Percentiles rank a stretch among this genome's conserved stretches.
phyloP scores from a whole-genome alignment of 2,329 filamentous ascomycete species.

The Diaporthe capsici region DNA sequence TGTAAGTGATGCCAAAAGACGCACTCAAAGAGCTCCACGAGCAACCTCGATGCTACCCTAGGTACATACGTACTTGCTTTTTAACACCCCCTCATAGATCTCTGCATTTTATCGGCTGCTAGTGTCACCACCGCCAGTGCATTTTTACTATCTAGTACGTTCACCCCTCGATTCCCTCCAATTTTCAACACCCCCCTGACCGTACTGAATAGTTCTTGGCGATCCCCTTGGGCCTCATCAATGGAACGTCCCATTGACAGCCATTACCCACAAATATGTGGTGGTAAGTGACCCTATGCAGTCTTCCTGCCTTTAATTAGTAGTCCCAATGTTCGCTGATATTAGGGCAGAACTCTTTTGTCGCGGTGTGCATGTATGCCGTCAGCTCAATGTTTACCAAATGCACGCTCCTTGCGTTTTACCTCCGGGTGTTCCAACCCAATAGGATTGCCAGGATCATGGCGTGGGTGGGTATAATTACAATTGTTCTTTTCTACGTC shows the following conservation, averaged over 20 bases:
- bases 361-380: constrained; percentile 17
- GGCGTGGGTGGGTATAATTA: not conserved
- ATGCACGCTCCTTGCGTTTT: constrained; percentile 26
- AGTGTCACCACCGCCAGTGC: constrained; percentile 29
- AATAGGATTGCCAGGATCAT: not conserved
- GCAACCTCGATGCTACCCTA: not conserved
- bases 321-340: not conserved
- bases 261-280: constrained; percentile 6
- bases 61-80: not conserved
- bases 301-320: not conserved
- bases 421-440: constrained; percentile 19
- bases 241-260: constrained; percentile 25
- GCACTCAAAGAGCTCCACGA: not conserved
- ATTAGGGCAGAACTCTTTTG: not conserved
- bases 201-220: constrained; percentile 4
- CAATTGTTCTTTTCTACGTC: constrained; percentile 13
- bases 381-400: constrained; percentile 27
- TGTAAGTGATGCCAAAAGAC: not conserved
- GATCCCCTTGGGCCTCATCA: constrained; percentile 23
- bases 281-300: not conserved
- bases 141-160: constrained; percentile 4
- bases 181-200: not conserved
- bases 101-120: constrained; percentile 16
- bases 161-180: no score
- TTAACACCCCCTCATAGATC: constrained; percentile 1